Evolutionary conservation across 164 flowering plant species (phyloP).

Genomic region (Paratinospora sagittata): DNA sequence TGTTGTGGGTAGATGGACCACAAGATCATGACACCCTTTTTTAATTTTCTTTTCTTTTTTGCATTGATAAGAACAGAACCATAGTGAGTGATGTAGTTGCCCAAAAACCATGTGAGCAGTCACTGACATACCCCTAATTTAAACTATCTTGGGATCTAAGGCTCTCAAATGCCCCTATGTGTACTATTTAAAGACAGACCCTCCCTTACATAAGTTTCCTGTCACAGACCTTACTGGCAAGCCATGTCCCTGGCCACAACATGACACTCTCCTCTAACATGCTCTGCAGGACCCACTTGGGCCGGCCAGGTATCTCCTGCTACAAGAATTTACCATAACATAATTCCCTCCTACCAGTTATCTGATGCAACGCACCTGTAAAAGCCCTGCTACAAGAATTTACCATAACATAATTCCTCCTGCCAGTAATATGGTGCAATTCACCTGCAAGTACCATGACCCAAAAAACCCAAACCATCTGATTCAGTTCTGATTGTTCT

Average conservation of each 20-base stretch:
- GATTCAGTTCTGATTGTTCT: neutral
- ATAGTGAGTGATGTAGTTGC: neutral
- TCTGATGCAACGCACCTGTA: neutral
- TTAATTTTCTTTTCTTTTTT: neutral
- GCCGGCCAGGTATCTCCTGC: neutral
- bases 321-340: conserved; percentile 6
- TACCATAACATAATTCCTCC: no score
- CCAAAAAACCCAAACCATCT: neutral
- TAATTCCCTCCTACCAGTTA: neutral
- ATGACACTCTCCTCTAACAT: conserved; percentile 2
- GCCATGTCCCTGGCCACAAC: conserved; percentile 5
- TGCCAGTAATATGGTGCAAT: no score
- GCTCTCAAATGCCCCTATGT: conserved; percentile 6
- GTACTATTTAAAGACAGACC: neutral
- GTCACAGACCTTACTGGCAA: conserved; percentile 2
- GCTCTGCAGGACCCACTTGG: conserved; percentile 3
- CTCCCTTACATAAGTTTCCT: neutral
- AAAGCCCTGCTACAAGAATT: no score
- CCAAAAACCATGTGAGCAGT: conserved; percentile 6
- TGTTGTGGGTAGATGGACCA: neutral
- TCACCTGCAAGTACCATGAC: neutral
- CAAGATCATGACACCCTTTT: neutral
- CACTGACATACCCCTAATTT: conserved; percentile 2
- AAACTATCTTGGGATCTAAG: conserved; percentile 5
- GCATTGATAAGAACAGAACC: neutral